These are phyloP conservation scores for Sclerotinia borealis DNA, from an alignment of 2,329 filamentous ascomycete species.

Conservation along the genomic window DNA sequence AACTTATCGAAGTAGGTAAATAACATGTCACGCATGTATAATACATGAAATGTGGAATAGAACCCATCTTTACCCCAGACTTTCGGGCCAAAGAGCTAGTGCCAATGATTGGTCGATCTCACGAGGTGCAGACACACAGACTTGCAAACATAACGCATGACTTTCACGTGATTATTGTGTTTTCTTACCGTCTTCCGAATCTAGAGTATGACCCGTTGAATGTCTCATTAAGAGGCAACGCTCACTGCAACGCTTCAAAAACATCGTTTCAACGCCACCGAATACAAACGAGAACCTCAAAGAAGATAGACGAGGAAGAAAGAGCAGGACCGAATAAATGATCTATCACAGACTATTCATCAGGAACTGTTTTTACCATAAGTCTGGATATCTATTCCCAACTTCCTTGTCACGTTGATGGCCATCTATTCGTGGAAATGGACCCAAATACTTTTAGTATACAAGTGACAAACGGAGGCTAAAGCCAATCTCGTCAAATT, in stretches of 20 bases:
- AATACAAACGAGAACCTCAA: background rate
- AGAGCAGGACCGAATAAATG: background rate
- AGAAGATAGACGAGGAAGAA: background rate
- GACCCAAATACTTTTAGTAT: background rate
- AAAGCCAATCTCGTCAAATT: background rate
- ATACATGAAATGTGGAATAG: too few species aligned
- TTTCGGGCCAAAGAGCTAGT: background rate
- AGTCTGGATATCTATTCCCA: background rate
- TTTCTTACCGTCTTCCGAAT: background rate
- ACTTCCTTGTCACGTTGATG: background rate
- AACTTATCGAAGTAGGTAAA: background rate
- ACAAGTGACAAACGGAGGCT: background rate
- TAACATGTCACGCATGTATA: background rate
- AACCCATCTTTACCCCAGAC: background rate
- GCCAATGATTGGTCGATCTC: background rate
- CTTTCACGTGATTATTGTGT: background rate
- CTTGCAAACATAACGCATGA: background rate
- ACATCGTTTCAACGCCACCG: background rate
- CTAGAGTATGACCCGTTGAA: background rate
- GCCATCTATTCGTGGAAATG: background rate
- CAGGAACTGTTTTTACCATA: background rate
- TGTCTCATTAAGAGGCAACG: background rate
- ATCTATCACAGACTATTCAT: background rate
- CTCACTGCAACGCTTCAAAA: background rate
- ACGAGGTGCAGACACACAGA: background rate